These are phyloP conservation scores for Salix viminalis DNA, from an alignment of 345 rosid species.

Conservation along the genomic window DNA sequence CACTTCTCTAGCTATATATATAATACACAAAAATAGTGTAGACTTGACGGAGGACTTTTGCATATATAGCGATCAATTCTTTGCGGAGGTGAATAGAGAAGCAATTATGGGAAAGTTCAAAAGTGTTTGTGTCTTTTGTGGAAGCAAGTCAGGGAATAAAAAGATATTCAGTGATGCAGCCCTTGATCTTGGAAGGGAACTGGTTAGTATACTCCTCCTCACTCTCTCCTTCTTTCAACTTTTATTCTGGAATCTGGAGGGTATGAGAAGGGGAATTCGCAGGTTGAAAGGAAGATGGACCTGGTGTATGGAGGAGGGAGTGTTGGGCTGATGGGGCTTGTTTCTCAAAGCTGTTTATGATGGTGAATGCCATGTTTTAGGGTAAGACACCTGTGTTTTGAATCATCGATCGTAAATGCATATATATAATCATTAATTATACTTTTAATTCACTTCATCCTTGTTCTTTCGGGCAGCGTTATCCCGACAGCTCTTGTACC, in stretches of 20 bases:
- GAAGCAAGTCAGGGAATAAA: conserved; percentile 38
- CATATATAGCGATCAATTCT: neutral
- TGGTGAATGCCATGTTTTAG: conserved; percentile 39
- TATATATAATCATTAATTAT: neutral
- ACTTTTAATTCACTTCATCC: neutral
- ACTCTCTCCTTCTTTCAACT: neutral
- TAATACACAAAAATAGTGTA: neutral
- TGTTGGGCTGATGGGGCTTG: conserved; percentile 38
- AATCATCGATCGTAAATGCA: too few relatives aligned
- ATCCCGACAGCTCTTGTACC: conserved; percentile 40
- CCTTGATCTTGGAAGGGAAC: conserved; percentile 32
- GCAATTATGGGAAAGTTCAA: conserved; percentile 32
- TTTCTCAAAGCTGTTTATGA: conserved; percentile 32
- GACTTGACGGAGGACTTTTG: neutral
- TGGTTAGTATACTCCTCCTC: conserved; percentile 18
- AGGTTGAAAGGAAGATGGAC: conserved; percentile 35
- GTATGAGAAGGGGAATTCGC: neutral
- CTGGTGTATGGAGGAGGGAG: conserved; percentile 46
- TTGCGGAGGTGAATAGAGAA: neutral
- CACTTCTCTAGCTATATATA: neutral
- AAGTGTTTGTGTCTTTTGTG: conserved; percentile 47
- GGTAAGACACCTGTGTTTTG: conserved; percentile 11
- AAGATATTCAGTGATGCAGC: conserved; percentile 39
- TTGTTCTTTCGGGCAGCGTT: conserved; percentile 13
- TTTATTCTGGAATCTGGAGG: neutral